A percentile compares a stretch with the other conserved stretches of the same genome.
Evolutionary conservation across 306 rosid species (phyloP).

Genomic region (Mimosa pudica): DNA sequence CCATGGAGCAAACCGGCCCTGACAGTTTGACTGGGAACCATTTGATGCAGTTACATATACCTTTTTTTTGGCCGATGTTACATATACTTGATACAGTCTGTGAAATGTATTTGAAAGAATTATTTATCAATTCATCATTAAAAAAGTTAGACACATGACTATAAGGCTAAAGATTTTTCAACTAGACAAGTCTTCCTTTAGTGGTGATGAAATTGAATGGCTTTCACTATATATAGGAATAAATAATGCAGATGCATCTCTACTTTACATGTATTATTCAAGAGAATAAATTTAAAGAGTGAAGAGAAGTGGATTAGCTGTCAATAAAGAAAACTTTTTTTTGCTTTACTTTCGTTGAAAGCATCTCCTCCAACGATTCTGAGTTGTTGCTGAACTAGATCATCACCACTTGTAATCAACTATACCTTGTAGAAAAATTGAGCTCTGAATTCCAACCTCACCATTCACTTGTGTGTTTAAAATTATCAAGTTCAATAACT

Average conservation of each 20-base stretch:
- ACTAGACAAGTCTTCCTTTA: no score
- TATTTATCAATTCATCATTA: not conserved
- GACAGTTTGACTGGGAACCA: not conserved
- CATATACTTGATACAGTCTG: not conserved
- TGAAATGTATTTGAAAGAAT: not conserved
- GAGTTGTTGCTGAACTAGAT: not conserved
- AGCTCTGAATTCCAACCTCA: no score
- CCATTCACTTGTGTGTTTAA: no score
- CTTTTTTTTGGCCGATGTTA: no score
- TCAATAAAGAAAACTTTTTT: not conserved
- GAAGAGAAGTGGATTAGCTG: not conserved
- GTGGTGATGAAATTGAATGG: no score
- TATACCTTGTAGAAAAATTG: not conserved
- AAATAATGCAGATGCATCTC: not conserved
- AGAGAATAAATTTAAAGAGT: not conserved
- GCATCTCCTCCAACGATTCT: not conserved
- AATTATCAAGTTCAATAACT: no score
- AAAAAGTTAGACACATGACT: no score
- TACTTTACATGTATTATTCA: not conserved
- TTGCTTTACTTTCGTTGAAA: not conserved
- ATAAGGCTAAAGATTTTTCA: not conserved
- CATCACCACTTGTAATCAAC: not conserved
- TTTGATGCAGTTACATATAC: not conserved
- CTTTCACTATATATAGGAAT: no score
- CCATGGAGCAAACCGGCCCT: no score